Evolutionary conservation across 106 monocot species (phyloP).

Genomic region (Gastrodia elata): DNA sequence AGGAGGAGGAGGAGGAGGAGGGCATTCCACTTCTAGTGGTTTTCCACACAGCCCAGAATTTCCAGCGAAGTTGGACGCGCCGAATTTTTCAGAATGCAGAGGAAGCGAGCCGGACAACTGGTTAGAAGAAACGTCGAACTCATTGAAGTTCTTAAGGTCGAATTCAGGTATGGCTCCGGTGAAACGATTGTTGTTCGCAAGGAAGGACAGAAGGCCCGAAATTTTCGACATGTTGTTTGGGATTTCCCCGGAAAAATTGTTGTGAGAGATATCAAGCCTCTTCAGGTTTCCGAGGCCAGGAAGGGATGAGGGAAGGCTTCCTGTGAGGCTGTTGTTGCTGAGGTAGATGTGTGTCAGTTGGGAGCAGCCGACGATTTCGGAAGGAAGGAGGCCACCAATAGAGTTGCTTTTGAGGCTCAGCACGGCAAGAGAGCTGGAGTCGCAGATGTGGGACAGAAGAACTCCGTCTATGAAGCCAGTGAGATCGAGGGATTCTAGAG

Average conservation of each 20-base stretch:
- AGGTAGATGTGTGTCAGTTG: constrained; percentile 22
- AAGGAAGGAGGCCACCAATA: constrained; percentile 14
- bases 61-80: neutral
- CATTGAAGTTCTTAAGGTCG: constrained; percentile 5
- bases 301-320: constrained; percentile 24
- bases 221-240: constrained; percentile 17
- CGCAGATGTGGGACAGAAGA: constrained; percentile 12
- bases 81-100: constrained; percentile 1
- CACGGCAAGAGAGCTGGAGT: neutral
- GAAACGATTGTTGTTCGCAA: constrained; percentile 18
- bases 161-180: constrained; percentile 23
- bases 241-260: constrained; percentile 34
- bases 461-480: constrained; percentile 21
- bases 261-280: constrained; percentile 25
- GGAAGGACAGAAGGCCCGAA: constrained; percentile 20
- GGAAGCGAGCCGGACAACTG: constrained; percentile 24
- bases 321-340: constrained; percentile 25
- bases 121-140: constrained; percentile 33
- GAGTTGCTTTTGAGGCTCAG: constrained; percentile 17
- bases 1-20: neutral
- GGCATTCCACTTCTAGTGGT: constrained; percentile 11
- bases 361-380: constrained; percentile 21
- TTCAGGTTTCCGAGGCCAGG: constrained; percentile 20
- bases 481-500: constrained; percentile 12
- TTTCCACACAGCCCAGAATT: constrained; percentile 31